Conservation (phyloP, 768 basidiomycete genomes). For the Phaeolepiota aurea region DNA sequence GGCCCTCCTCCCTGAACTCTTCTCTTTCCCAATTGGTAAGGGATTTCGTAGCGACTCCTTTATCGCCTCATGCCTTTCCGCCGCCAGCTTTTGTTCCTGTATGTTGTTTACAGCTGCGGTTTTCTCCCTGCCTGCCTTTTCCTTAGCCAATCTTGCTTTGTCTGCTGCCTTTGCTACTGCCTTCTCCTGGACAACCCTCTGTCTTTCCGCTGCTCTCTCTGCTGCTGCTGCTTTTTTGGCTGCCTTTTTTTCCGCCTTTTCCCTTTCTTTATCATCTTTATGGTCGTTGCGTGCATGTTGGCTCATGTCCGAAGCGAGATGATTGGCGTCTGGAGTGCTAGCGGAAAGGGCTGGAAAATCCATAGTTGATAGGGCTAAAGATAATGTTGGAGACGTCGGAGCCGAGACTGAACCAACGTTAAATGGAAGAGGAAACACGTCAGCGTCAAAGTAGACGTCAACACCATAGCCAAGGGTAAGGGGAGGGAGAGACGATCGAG, state of each 20-base stretch:
- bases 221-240: slow-evolving; percentile 56
- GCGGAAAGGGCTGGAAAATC: slow-evolving; percentile 70
- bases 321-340: slow-evolving; percentile 21
- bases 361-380: slow-evolving; percentile 51
- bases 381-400: slow-evolving; percentile 38
- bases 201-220: slow-evolving; percentile 56
- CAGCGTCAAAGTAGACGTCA: slow-evolving; percentile 47
- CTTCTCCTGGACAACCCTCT: slow-evolving; percentile 49
- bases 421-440: slow-evolving; percentile 32
- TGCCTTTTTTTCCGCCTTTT: slow-evolving; percentile 54
- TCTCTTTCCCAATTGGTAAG: no score
- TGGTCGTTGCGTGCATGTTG: no score
- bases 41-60: no score
- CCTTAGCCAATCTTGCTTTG: slow-evolving; percentile 41
- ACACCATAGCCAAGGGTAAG: slow-evolving; percentile 35
- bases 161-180: slow-evolving; percentile 45
- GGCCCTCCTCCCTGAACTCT: no score
- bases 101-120: slow-evolving; percentile 20
- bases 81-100: slow-evolving; percentile 23
- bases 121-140: slow-evolving; percentile 51
- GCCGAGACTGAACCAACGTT: slow-evolving; percentile 29
- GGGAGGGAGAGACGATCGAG: slow-evolving; percentile 34
- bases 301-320: slow-evolving; percentile 14
- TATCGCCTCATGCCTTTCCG: no score
- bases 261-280: slow-evolving; percentile 30